Base-by-base conservation (phyloP, 2,329 filamentous ascomycete species). In the Pyrenochaeta sp. region DNA sequence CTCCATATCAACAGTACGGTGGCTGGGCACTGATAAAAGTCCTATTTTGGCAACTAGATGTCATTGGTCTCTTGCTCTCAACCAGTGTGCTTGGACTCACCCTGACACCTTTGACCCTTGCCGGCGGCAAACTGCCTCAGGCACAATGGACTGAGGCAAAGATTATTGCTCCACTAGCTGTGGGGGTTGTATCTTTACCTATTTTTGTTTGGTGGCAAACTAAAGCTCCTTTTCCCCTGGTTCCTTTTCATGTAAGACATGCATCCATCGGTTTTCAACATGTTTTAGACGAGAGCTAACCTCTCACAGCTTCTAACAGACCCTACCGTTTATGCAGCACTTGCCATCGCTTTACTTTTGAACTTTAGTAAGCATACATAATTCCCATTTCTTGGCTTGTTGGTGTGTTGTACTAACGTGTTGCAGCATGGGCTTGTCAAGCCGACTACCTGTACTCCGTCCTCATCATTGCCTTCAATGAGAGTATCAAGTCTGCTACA, bases 371-470 rank as follows among this genome's bases (percentile, higher is more conserved):
- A 21, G 23, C 23, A 9, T n/a, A n/a, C n/a, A n/a, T n/a, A n/a
- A n/a, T n/a, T n/a, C n/a, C n/a, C n/a, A n/a, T n/a, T n/a, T n/a
- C n/a, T n/a, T n/a, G n/a, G n/a, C n/a, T n/a, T n/a, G n/a, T n/a
- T n/a, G n/a, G n/a, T n/a, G n/a, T n/a, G n/a, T n/a, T n/a, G n/a
- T n/a, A 21, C 55, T 58, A 31, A 58, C 35, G 15, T 2, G 41
- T 29, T 14, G 49, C 41, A 48, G 62, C 64, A 15, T 89, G 85
- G 85, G 82, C 82, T 55, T 79, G 88, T 72, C 87, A 89, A 70
- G 84, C 82, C 18, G 83, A 88, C 65, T 89, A 83, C 69, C 79
- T 90, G 2, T 89, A 83, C 74, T 87, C 86, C 0, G 82, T 89
- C 1, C 80, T 89, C 1, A 69, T 82, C 10, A 83, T 89, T 15